Base-by-base conservation (phyloP, 2,329 filamentous ascomycete genomes). In the Metarhizium brunneum region DNA sequence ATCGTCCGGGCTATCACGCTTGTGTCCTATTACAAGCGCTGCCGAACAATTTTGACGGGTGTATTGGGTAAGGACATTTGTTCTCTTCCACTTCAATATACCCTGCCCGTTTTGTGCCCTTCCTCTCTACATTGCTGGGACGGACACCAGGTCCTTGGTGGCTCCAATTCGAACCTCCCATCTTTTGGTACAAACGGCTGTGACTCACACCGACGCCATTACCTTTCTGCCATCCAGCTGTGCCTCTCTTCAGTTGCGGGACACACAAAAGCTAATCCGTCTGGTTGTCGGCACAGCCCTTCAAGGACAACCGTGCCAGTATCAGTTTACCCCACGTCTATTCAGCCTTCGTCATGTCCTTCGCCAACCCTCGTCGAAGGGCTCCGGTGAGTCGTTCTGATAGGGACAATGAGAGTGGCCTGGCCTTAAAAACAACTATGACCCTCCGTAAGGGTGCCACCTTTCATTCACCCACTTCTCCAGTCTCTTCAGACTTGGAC, bases 371-470 rank as follows among this genome's bases (percentile, higher is more conserved):
- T 68, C 70, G 70, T 64, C 71, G 75, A 68, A 74, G 75, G 68
- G 69, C 72, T 64, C 69, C 69, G 68, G 70, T 71, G 66, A 71
- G 71, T 71, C 69, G 69, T 60, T 63, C 65, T 58, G 69, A 63
- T 57, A 65, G 63, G 60, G 64, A 68, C 58, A 57, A 60, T 54
- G 65, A 70, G 55, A 61, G 60, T 58, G 62, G 56, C 52, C 68
- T 71, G 66, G 66, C 62, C 61, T 68, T 67, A 63, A 69, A 68
- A 60, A 74, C 62, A 55, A 66, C 56, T 61, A 65, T 62, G 69
- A 73, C 76, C 69, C 79, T 90, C 70, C 80, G 77, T 68, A 90
- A 90, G 75, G 84, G 84, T 65, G 83, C 86, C 54, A 90, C 87
- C 63, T 84, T 83, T 63, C 79, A 82, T 64, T 80, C 80, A 68